Evolutionary conservation across 1,139 yeast genomes (phyloP), one percentile per base, ranked within the genome.

Genomic region (Saccharomyces pastorianus): DNA sequence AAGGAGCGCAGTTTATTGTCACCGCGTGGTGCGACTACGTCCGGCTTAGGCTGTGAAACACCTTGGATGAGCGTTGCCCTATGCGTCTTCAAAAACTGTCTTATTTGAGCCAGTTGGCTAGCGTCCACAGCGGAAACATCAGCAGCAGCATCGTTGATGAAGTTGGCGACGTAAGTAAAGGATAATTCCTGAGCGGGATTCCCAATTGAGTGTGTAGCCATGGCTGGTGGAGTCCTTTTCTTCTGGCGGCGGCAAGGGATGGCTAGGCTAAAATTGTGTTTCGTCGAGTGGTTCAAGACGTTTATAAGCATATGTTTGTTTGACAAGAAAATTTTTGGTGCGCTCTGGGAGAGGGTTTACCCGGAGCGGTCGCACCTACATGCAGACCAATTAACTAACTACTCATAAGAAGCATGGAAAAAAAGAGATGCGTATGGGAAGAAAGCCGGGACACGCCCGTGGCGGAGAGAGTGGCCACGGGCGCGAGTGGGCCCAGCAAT

Each of bases 41-140:
- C 5, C 2, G 4, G 6, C 13, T 17, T 17, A 4, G 23, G 20
- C 23, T 9, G 7, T 2, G 20, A 3, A 3, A 4, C 4, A 8
- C 8, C 42, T 17, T 38, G 11, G 3, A 38, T 38, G 23, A 38
- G 42, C 20, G 9, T 38, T 7, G 42, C 8, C 13, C 13, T 38
- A 38, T 38, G 9, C 3, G 42, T 6, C 25, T 38, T 17, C 42
- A 38, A 38, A 38, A 38, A 38, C 42, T 38, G 42, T 38, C 42
- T 38, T 38, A 38, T 38, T 38, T 38, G 23, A 9, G 13, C 13
- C 42, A 38, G 8, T 38, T 38, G 42, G 23, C 8, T 9, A 6
- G 42, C 42, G 6, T 38, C 42, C 42, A 38, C 42, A 38, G 42
- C 42, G 42, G 42, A 38, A 38, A 38, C 42, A 38, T 38, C 42